phyloP scores from a whole-genome alignment of 345 rosid species.

The Hypericum androsaemum region DNA sequence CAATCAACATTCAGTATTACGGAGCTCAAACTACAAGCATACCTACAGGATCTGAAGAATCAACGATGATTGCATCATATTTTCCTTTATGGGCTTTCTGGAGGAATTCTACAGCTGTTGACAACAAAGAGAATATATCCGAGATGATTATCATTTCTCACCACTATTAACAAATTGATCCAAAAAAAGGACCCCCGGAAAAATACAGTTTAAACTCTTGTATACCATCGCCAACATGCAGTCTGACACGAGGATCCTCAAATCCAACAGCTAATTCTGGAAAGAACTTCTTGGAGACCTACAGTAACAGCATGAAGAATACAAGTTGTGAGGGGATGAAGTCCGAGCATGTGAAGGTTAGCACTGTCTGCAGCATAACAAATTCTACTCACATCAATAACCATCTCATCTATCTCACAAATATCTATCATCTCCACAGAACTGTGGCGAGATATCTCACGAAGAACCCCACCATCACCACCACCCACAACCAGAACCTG shows the following conservation, averaged over 20 bases:
- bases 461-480: conserved; percentile 95
- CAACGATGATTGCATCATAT: conserved; percentile 88
- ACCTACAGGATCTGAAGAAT: conserved; percentile 97
- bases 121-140: conserved; percentile 20
- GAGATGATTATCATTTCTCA: too few relatives aligned
- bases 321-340: neutral
- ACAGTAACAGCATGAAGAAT: conserved; percentile 8
- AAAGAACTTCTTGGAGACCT: conserved; percentile 78
- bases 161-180: conserved; percentile 8
- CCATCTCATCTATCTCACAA: conserved; percentile 95
- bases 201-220: neutral
- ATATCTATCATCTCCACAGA: conserved; percentile 87
- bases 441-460: conserved; percentile 81
- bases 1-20: neutral
- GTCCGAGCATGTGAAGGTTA: neutral
- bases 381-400: conserved; percentile 68
- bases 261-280: conserved; percentile 81
- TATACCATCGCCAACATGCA: conserved; percentile 94
- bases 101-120: conserved; percentile 76
- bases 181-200: neutral
- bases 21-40: conserved; percentile 16
- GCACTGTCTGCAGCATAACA: neutral
- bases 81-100: conserved; percentile 50
- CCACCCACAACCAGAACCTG: conserved; percentile 99
- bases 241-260: conserved; percentile 84